Evolutionary conservation across 176 grass and related monocot genomes (phyloP), one percentile per base, ranked within the genome.

Genomic region (Triticum urartu): DNA sequence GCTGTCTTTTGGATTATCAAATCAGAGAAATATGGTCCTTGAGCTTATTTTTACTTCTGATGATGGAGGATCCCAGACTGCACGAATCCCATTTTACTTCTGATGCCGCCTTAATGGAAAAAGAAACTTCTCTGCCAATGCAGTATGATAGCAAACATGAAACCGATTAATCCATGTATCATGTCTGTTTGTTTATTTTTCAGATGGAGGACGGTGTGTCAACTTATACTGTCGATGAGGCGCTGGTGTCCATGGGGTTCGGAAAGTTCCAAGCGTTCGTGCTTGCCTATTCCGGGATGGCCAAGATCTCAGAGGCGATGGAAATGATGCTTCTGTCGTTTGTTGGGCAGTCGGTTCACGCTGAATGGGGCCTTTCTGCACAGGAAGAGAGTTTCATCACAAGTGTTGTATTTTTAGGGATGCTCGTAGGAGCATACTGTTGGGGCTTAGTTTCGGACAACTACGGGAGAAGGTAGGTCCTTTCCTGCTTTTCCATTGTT

Each of bases 261-360:
- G 95, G 95, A 10, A 98, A 98, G 50, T 98, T 98, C 82, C 95
- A 98, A 30, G 88, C 77, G 6, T 95, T 98, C 36, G 93, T 98
- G 22, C 95, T 98, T 47, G 89, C 88, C 13, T 98, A 98, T 80
- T 90, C 95, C 4, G 95, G 93, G 48, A 98, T 98, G 95, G 95
- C 91, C 33, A 95, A 95, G 90, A 93, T 95, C 63, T 94, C 95
- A 7, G 95, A 98, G 69, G 95, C 95, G 78, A 98, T 98, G 95
- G 93, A 98, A 71, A 92, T 98, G 91, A 98, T 98, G 95, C 95
- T 98, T 83, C 78, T 98, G 52, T 98, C 95, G 14, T 98, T 98
- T 87, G 91, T 98, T 61, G 95, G 95, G 21, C 90, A 94, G 30
- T 92, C 93, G 5, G 95, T 98, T 87, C 93, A 94, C 67, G 79